Conservation (phyloP, 2,329 filamentous ascomycete genomes). For the Drechslerella coelobrocha region DNA sequence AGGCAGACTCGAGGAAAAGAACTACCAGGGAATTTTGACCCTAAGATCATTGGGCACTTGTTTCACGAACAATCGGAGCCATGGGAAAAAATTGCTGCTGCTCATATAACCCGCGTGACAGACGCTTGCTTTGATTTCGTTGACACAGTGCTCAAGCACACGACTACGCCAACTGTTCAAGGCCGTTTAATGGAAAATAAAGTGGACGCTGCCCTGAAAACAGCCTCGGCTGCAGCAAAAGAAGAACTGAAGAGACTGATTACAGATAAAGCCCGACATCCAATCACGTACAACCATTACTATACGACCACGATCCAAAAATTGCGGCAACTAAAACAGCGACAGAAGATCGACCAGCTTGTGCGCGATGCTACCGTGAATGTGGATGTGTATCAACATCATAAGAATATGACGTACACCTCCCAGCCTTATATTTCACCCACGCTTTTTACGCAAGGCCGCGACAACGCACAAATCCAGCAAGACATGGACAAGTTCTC, state of each 20-base stretch:
- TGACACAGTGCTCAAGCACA: constrained; percentile 52
- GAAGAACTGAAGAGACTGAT: constrained; percentile 15
- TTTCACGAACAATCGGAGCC: constrained; percentile 57
- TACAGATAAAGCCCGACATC: constrained; percentile 2
- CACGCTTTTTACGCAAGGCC: too few species aligned
- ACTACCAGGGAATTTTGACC: constrained; percentile 57
- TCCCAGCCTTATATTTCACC: too few species aligned
- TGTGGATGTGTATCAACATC: background rate
- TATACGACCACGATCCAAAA: constrained; percentile 17
- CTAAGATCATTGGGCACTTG: constrained; percentile 55
- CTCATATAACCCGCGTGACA: constrained; percentile 52
- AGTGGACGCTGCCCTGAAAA: constrained; percentile 12
- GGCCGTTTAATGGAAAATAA: constrained; percentile 35
- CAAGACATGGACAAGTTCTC: constrained; percentile 18
- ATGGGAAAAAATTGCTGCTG: constrained; percentile 55
- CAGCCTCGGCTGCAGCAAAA: background rate
- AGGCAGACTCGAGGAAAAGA: constrained; percentile 55
- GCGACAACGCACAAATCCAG: background rate
- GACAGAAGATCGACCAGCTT: constrained; percentile 1
- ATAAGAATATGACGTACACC: constrained; percentile 1
- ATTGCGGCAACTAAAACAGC: constrained; percentile 6
- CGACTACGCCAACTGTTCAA: constrained; percentile 53
- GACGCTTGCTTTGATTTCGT: constrained; percentile 55
- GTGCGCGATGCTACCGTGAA: background rate
- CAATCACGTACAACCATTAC: constrained; percentile 22